Evolutionary conservation across 495 filamentous ascomycete species (phyloP).

Genomic region (Aspergillus egyptiacus): DNA sequence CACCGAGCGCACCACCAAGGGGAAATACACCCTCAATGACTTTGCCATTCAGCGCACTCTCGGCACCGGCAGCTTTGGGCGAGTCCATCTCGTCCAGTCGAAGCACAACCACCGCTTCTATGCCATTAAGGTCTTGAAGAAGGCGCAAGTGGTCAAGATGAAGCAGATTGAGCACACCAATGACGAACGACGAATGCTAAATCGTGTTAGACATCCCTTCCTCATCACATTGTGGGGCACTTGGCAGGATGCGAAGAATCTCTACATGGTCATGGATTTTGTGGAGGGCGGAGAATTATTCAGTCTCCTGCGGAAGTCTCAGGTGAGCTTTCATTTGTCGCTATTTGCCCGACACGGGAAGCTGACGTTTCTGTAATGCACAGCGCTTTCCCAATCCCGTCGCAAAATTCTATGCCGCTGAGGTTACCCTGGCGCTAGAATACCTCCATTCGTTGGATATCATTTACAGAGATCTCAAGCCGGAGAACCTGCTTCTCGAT

Average conservation of each 20-base stretch:
- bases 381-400: conserved; percentile 98
- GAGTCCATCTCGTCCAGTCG: conserved; percentile 93
- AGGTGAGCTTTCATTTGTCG: conserved; percentile 55
- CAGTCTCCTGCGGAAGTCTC: conserved; percentile 89
- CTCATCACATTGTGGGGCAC: conserved; percentile 97
- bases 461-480: conserved; percentile 96
- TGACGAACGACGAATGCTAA: conserved; percentile 91
- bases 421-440: conserved; percentile 91
- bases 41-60: conserved; percentile 84
- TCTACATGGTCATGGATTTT: conserved; percentile 99
- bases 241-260: conserved; percentile 88
- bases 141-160: conserved; percentile 98
- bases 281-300: conserved; percentile 99
- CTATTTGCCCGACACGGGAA: background rate
- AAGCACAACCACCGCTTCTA: conserved; percentile 97
- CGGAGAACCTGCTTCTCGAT: conserved; percentile 91
- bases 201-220: conserved; percentile 93
- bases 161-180: conserved; percentile 99
- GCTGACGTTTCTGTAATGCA: background rate
- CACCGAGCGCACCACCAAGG: conserved; percentile 71
- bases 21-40: conserved; percentile 92
- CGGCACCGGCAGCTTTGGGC: conserved; percentile 93
- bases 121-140: conserved; percentile 96
- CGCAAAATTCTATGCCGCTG: conserved; percentile 97
- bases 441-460: conserved; percentile 94